A percentile compares a stretch with the other conserved stretches of the same genome.
These are phyloP conservation scores for Adenanthera pavonina DNA, from an alignment of 306 rosid genomes.

Conservation along the genomic window DNA sequence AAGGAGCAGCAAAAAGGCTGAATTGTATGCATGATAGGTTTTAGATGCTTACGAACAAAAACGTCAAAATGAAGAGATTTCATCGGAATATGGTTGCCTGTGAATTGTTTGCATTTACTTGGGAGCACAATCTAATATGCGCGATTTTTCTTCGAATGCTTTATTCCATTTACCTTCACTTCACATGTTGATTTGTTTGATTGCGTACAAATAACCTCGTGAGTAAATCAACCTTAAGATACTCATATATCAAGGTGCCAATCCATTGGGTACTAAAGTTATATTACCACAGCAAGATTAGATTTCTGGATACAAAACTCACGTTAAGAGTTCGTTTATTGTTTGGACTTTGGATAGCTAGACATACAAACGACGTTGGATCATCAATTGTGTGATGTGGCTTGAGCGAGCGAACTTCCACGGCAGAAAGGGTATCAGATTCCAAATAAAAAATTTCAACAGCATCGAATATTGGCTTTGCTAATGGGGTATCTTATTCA, in stretches of 20 bases:
- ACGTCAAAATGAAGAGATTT: not conserved
- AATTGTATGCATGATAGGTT: not conserved
- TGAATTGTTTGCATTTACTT: conserved; percentile 3
- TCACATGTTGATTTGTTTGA: not conserved
- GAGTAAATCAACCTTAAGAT: not conserved
- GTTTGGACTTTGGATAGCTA: not conserved
- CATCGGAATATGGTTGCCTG: not conserved
- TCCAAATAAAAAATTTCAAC: conserved; percentile 39
- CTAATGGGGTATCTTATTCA: conserved; percentile 58
- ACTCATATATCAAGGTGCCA: not conserved
- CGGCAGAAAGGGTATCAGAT: conserved; percentile 54
- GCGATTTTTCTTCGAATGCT: not conserved
- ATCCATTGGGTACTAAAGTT: not conserved
- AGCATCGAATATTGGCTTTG: conserved; percentile 44
- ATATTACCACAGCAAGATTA: not conserved
- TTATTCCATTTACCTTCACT: not conserved
- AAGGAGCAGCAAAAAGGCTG: too few relatives aligned
- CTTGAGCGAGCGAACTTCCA: conserved; percentile 8
- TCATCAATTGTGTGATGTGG: not conserved
- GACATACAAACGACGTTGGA: not conserved
- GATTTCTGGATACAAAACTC: not conserved
- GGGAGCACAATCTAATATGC: not conserved
- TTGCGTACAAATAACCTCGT: not conserved
- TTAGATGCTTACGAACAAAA: not conserved
- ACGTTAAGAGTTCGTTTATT: not conserved